Evolutionary conservation across 1,284 basidiomycete species (phyloP).

Genomic region (Leucoagaricus sp.): DNA sequence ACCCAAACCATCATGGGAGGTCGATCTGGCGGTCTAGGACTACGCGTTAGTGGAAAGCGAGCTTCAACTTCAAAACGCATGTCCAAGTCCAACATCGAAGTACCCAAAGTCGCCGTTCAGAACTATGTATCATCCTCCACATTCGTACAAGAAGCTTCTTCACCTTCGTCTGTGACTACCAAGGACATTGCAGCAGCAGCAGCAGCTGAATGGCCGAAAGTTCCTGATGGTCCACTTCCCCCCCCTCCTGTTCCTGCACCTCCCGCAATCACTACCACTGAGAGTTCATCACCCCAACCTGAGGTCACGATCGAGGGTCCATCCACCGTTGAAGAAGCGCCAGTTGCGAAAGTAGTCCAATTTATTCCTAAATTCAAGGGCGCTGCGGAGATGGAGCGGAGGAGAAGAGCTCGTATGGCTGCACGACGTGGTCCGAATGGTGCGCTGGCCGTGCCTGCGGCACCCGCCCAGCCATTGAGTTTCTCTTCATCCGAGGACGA

Average conservation of each 20-base stretch:
- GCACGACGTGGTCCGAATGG: slow-evolving; percentile 48
- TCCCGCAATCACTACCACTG: background rate
- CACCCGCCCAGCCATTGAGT: slow-evolving; percentile 39
- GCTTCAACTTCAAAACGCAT: slow-evolving; percentile 50
- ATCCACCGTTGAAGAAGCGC: slow-evolving; percentile 41
- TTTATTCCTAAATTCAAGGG: slow-evolving; percentile 77
- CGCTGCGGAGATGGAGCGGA: slow-evolving; percentile 77
- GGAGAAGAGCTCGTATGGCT: slow-evolving; percentile 63
- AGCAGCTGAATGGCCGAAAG: slow-evolving; percentile 24
- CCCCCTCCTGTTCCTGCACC: slow-evolving; percentile 13
- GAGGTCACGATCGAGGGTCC: slow-evolving; percentile 40
- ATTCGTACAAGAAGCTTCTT: slow-evolving; percentile 20
- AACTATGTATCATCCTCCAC: background rate
- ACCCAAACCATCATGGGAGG: slow-evolving; percentile 85
- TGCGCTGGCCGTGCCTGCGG: slow-evolving; percentile 30
- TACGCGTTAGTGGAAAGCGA: slow-evolving; percentile 65
- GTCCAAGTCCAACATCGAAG: slow-evolving; percentile 31
- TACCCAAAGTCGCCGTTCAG: slow-evolving; percentile 3
- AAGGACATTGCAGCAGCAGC: slow-evolving; percentile 28
- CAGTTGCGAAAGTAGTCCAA: slow-evolving; percentile 50
- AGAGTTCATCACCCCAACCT: slow-evolving; percentile 24
- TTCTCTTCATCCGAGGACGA: slow-evolving; percentile 60
- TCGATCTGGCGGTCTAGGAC: slow-evolving; percentile 61
- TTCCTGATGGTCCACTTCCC: slow-evolving; percentile 32
- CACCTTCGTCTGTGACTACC: slow-evolving; percentile 18